These are phyloP conservation scores for Backusella macrospora DNA, from an alignment of 192 early-diverging fungal genomes.

Conservation along the genomic window DNA sequence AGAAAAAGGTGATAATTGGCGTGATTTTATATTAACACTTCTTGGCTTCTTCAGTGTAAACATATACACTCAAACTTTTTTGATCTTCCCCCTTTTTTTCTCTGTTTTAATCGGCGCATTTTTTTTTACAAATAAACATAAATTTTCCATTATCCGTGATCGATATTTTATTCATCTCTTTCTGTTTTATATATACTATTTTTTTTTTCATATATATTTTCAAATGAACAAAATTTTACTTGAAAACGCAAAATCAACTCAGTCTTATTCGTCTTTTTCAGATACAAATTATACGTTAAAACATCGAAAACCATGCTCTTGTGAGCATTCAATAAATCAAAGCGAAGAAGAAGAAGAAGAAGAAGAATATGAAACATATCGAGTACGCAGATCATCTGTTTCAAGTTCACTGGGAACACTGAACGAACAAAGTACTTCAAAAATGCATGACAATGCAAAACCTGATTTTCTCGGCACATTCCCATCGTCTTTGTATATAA, in stretches of 20 bases:
- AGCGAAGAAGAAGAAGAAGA: not conserved
- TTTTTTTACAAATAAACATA: not conserved
- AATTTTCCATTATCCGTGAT: not conserved
- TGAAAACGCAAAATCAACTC: not conserved
- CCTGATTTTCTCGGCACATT: not conserved
- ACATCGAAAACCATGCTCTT: not conserved
- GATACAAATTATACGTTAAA: not conserved
- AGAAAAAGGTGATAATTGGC: not conserved
- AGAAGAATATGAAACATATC: not conserved
- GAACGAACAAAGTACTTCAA: not conserved
- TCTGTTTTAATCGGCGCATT: not conserved
- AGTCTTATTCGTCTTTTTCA: not conserved
- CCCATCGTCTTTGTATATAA: slow-evolving; percentile 46
- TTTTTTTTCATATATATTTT: not conserved
- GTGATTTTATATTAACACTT: not conserved
- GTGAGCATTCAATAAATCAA: not conserved
- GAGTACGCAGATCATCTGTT: not conserved
- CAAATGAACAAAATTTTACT: not conserved
- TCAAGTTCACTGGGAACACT: not conserved
- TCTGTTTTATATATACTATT: not conserved
- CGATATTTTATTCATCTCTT: not conserved
- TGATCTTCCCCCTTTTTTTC: not conserved
- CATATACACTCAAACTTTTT: not conserved
- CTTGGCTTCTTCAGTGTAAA: not conserved
- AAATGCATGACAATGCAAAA: not conserved